These are phyloP conservation scores for Aphanomyces cochlioides DNA, from an alignment of 352 stramenopile genomes.

Conservation along the genomic window DNA sequence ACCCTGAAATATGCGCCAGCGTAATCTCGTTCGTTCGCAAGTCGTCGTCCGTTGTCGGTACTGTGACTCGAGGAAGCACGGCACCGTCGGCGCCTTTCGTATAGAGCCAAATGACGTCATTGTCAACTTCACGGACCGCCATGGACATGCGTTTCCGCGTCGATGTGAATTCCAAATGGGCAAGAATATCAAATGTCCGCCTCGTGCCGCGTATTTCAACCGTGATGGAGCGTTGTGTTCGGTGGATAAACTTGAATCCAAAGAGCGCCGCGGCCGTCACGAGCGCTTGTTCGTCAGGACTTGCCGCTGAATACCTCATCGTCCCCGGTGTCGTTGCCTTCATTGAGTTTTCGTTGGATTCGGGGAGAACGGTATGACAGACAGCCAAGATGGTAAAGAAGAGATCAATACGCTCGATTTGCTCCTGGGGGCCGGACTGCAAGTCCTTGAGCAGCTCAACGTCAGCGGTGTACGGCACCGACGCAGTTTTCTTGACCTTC, in stretches of 20 bases:
- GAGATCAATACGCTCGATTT: constrained; percentile 57
- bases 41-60: background rate
- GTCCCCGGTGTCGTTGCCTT: background rate
- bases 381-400: constrained; percentile 57
- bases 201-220: constrained; percentile 8
- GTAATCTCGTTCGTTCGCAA: background rate
- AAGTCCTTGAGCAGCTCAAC: constrained; percentile 58
- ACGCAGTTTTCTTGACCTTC: background rate
- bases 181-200: constrained; percentile 43
- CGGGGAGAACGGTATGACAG: constrained; percentile 64
- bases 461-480: background rate
- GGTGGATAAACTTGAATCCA: constrained; percentile 51
- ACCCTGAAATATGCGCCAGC: constrained; percentile 58
- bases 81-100: constrained; percentile 61
- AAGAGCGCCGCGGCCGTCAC: constrained; percentile 61
- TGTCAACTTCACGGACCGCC: constrained; percentile 35
- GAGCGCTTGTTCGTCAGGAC: constrained; percentile 60
- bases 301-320: constrained; percentile 46
- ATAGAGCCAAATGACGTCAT: constrained; percentile 14
- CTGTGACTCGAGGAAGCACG: constrained; percentile 37
- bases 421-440: constrained; percentile 45
- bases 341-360: constrained; percentile 45
- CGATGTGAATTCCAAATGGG: constrained; percentile 62
- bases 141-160: constrained; percentile 77
- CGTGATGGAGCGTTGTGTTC: constrained; percentile 14